A percentile compares a stretch with the other conserved stretches of the same genome.
These are phyloP conservation scores for Lachnellula arida DNA, from an alignment of 2,329 filamentous ascomycete species.

Conservation along the genomic window DNA sequence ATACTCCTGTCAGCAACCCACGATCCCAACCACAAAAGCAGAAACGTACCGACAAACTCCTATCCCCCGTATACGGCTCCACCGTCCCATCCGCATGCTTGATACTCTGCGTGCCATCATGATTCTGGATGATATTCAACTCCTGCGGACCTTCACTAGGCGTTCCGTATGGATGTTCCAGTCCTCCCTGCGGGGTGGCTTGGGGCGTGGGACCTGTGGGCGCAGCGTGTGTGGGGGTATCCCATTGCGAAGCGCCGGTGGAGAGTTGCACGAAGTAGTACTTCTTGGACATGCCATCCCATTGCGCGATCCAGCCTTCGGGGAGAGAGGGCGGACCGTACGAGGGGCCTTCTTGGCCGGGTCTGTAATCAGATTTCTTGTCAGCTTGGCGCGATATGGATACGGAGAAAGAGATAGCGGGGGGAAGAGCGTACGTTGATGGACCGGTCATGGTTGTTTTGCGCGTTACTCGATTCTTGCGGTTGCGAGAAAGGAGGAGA, in stretches of 20 bases:
- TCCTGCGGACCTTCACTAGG: conserved; percentile 34
- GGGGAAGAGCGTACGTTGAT: conserved; percentile 22
- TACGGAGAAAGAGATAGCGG: not conserved
- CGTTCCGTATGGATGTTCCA: conserved; percentile 59
- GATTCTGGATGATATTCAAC: conserved; percentile 50
- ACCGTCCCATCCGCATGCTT: conserved; percentile 56
- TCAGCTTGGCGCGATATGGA: conserved; percentile 6
- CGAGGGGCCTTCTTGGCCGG: conserved; percentile 33
- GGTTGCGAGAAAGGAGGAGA: not conserved
- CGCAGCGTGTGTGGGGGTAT: conserved; percentile 61
- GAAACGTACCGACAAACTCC: conserved; percentile 59
- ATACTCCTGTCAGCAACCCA: conserved; percentile 9
- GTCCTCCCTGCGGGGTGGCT: conserved; percentile 38
- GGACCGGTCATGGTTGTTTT: conserved; percentile 27
- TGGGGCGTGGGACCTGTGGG: conserved; percentile 57
- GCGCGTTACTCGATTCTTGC: not conserved
- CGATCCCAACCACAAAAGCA: not conserved
- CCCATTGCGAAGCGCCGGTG: conserved; percentile 69
- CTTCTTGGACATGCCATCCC: conserved; percentile 59
- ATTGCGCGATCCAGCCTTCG: conserved; percentile 65
- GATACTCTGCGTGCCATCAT: conserved; percentile 58
- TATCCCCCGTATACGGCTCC: conserved; percentile 52
- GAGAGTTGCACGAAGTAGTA: conserved; percentile 71
- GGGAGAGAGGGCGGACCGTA: conserved; percentile 53
- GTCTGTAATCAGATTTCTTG: conserved; percentile 16